phyloP scores from a whole-genome alignment of 345 rosid genomes.

The Lumnitzera littorea region DNA sequence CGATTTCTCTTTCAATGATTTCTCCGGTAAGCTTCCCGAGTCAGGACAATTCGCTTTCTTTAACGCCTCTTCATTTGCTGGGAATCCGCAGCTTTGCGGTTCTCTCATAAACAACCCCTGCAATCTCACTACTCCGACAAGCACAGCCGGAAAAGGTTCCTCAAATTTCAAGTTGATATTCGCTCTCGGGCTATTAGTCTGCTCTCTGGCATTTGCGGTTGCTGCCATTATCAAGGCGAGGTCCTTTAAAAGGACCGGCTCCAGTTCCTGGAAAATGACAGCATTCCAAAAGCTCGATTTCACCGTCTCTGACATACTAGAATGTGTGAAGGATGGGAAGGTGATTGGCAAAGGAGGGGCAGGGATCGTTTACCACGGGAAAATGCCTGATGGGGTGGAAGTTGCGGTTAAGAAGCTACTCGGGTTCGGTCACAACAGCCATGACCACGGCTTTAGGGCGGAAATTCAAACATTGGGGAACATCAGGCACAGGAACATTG shows the following conservation, averaged over 20 bases:
- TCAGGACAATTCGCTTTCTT: conserved; percentile 69
- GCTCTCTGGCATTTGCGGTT: conserved; percentile 56
- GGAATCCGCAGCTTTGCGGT: conserved; percentile 90
- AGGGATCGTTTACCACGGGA: conserved; percentile 76
- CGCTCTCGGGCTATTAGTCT: conserved; percentile 61
- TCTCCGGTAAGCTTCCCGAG: conserved; percentile 73
- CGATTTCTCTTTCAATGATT: conserved; percentile 81
- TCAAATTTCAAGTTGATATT: conserved; percentile 60
- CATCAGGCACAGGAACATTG: conserved; percentile 89
- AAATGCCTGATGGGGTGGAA: conserved; percentile 80
- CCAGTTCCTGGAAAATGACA: conserved; percentile 73
- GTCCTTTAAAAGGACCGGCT: conserved; percentile 24
- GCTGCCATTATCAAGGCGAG: conserved; percentile 60
- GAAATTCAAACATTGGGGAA: conserved; percentile 83
- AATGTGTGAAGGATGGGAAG: conserved; percentile 84
- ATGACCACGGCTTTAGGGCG: conserved; percentile 79
- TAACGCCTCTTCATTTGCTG: conserved; percentile 73
- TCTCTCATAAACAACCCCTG: conserved; percentile 55
- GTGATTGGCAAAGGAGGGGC: conserved; percentile 92
- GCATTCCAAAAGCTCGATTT: conserved; percentile 80
- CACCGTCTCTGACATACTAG: conserved; percentile 58
- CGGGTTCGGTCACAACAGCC: conserved; percentile 60
- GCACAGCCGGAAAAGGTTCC: conserved; percentile 19
- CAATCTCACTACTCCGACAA: conserved; percentile 28
- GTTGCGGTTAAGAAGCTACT: conserved; percentile 82